Evolutionary conservation across 2,329 filamentous ascomycete species (phyloP).

Genomic region (Leptographium wingfieldii): DNA sequence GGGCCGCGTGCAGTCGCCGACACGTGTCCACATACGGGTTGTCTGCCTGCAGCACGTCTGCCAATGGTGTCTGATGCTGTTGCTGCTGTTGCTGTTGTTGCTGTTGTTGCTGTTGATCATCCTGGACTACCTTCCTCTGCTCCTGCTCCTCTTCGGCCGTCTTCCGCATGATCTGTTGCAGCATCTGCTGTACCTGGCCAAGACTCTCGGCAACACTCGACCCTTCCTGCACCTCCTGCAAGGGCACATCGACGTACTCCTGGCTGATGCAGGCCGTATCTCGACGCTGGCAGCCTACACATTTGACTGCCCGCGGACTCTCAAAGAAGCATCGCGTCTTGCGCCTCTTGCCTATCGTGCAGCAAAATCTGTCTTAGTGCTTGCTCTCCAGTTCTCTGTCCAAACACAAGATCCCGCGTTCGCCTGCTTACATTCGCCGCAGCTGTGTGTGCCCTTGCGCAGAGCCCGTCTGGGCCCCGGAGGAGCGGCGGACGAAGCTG

Average conservation of each 20-base stretch:
- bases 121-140: no score
- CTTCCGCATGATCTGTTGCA: conserved; percentile 10
- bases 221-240: not conserved
- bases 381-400: not conserved
- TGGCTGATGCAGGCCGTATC: conserved; percentile 31
- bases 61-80: not conserved
- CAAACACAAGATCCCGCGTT: not conserved
- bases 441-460: conserved; percentile 8
- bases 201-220: conserved; percentile 18
- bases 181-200: conserved; percentile 22
- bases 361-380: not conserved
- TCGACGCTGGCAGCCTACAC: conserved; percentile 31
- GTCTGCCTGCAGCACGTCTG: not conserved
- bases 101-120: no score
- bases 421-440: conserved; percentile 4
- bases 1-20: not conserved
- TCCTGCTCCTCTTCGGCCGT: not conserved
- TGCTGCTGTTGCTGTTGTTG: not conserved
- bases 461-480: not conserved
- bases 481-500: not conserved
- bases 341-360: conserved; percentile 31
- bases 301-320: conserved; percentile 21
- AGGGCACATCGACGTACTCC: conserved; percentile 23
- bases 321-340: conserved; percentile 37
- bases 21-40: not conserved